phyloP scores from a whole-genome alignment of 73 alveolate species.

The Uronychia binucleata region DNA sequence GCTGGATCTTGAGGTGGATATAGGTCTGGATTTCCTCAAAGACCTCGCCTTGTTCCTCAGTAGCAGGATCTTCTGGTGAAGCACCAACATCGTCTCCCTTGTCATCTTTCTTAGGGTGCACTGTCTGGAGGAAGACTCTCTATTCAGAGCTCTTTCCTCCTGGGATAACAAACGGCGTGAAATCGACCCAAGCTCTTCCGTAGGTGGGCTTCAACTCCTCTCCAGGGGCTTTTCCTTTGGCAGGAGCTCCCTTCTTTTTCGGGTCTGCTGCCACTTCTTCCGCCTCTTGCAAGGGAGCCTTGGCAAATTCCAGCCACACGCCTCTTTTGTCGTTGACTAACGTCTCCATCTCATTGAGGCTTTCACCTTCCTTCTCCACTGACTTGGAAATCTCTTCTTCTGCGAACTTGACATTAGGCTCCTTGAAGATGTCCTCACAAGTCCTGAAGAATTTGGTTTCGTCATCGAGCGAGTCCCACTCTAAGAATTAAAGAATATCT shows the following conservation, averaged over 20 bases:
- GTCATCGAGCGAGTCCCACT: constrained; percentile 14
- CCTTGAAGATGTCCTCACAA: constrained; percentile 53
- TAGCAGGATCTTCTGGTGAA: constrained; percentile 4
- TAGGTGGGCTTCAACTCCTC: constrained; percentile 64
- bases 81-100: constrained; percentile 4
- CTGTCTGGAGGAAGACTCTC: constrained; percentile 18
- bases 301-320: constrained; percentile 33
- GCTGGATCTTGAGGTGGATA: constrained; percentile 3
- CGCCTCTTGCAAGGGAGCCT: constrained; percentile 46
- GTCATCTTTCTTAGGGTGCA: neutral
- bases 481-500: neutral
- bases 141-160: constrained; percentile 14
- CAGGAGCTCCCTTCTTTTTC: constrained; percentile 53
- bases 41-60: constrained; percentile 14
- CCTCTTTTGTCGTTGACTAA: constrained; percentile 30
- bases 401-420: constrained; percentile 32
- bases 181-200: constrained; percentile 55
- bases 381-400: neutral
- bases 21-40: constrained; percentile 42
- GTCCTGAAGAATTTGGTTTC: constrained; percentile 36
- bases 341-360: constrained; percentile 48
- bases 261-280: constrained; percentile 59
- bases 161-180: constrained; percentile 39
- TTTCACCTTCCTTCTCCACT: constrained; percentile 9
- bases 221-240: constrained; percentile 21